These are phyloP conservation scores for Aspergillus coremiiformis DNA, from an alignment of 495 filamentous ascomycete genomes.

Conservation along the genomic window DNA sequence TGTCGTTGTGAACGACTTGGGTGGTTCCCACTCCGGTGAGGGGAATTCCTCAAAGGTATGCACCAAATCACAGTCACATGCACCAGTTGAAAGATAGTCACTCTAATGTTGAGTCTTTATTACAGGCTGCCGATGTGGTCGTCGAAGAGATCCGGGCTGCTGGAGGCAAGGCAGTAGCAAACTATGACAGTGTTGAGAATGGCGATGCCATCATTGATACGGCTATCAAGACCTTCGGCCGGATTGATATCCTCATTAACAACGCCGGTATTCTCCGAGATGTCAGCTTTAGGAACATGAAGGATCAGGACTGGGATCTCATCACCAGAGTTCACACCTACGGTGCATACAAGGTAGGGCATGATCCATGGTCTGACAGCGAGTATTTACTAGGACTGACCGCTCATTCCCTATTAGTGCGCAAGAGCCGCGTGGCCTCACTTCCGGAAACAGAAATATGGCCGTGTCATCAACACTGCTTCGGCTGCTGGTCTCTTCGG, in stretches of 20 bases:
- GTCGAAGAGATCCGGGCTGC: constrained; percentile 88
- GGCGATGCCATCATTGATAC: constrained; percentile 96
- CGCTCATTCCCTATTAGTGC: constrained; percentile 44
- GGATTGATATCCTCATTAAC: constrained; percentile 93
- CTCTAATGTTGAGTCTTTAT: constrained; percentile 11
- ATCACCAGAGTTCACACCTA: constrained; percentile 89
- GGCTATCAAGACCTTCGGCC: constrained; percentile 84
- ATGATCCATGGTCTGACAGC: background rate
- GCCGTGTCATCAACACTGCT: constrained; percentile 90
- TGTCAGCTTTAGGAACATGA: constrained; percentile 98
- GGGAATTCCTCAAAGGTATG: constrained; percentile 77
- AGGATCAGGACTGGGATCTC: constrained; percentile 92
- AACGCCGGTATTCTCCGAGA: constrained; percentile 97
- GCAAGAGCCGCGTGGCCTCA: constrained; percentile 94
- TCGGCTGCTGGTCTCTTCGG: constrained; percentile 95
- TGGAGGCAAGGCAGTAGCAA: constrained; percentile 94
- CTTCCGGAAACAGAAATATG: constrained; percentile 98
- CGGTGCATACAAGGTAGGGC: constrained; percentile 80
- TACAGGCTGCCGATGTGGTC: constrained; percentile 85
- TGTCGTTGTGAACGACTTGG: constrained; percentile 96
- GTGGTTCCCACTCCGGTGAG: constrained; percentile 90
- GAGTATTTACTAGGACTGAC: background rate
- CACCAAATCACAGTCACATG: background rate
- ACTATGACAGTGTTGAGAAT: constrained; percentile 95
- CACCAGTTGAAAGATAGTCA: background rate